Percentiles rank a stretch among this genome's conserved stretches.
phyloP scores from a whole-genome alignment of 2,329 filamentous ascomycete species.

The Hirsutella rhossiliensis region DNA sequence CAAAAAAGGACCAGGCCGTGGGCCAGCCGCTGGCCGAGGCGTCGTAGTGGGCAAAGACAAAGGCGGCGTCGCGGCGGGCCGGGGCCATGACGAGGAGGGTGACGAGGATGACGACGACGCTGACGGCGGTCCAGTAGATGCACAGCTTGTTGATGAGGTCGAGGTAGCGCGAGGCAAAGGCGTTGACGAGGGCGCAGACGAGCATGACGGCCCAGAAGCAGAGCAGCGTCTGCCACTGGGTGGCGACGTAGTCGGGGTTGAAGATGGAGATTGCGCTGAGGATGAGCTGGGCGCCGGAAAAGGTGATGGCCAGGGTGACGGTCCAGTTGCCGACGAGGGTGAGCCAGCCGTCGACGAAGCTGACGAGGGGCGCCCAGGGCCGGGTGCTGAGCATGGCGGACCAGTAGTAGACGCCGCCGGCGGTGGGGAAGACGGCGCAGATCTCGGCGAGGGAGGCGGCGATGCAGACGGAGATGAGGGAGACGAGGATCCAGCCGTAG shows the following conservation, averaged over 20 bases:
- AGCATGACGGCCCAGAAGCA: conserved; percentile 59
- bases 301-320: conserved; percentile 57
- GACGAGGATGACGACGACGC: conserved; percentile 59
- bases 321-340: conserved; percentile 62
- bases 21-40: conserved; percentile 60
- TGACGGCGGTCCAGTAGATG: conserved; percentile 60
- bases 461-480: conserved; percentile 60
- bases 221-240: conserved; percentile 62
- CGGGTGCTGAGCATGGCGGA: conserved; percentile 53
- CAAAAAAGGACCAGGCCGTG: conserved; percentile 46
- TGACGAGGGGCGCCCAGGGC: conserved; percentile 49
- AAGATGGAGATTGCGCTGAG: conserved; percentile 56
- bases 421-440: conserved; percentile 50
- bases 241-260: conserved; percentile 43
- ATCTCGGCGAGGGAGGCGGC: conserved; percentile 63
- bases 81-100: conserved; percentile 55
- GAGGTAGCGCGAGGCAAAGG: conserved; percentile 45
- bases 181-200: conserved; percentile 53
- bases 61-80: conserved; percentile 49
- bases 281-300: conserved; percentile 58
- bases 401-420: conserved; percentile 62
- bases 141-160: conserved; percentile 59
- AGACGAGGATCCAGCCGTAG: conserved; percentile 54
- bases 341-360: conserved; percentile 65
- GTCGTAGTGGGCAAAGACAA: conserved; percentile 58